Conservation (phyloP, 2,329 filamentous ascomycete species). For the Penicillium griseofulvum region DNA sequence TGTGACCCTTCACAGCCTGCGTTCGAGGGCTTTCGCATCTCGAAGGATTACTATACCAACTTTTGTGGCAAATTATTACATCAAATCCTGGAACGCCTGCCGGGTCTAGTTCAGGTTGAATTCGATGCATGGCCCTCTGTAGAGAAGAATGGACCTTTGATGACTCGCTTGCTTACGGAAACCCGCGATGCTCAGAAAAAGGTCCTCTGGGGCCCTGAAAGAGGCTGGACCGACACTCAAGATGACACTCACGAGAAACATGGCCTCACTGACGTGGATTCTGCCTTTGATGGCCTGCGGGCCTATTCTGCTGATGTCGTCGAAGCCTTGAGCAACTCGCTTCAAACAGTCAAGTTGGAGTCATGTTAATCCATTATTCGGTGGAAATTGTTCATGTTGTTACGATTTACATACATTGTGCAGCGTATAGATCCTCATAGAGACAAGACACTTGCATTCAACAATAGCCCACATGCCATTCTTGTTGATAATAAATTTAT, state of each 20-base stretch:
- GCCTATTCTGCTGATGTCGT: slow-evolving; percentile 6
- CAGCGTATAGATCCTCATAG: slow-evolving; percentile 2
- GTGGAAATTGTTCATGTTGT: background rate
- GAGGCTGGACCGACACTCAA: slow-evolving; percentile 38
- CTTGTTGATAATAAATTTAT: background rate
- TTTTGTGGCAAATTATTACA: slow-evolving; percentile 53
- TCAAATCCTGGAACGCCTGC: slow-evolving; percentile 50
- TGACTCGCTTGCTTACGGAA: slow-evolving; percentile 48
- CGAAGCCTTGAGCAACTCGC: slow-evolving; percentile 14
- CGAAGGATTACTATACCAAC: slow-evolving; percentile 56
- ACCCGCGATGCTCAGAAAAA: slow-evolving; percentile 33
- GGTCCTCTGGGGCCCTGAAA: slow-evolving; percentile 41
- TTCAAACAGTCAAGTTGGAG: slow-evolving; percentile 14
- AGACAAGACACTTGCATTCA: background rate
- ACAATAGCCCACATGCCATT: background rate
- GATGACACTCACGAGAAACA: slow-evolving; percentile 12
- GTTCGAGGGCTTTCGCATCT: slow-evolving; percentile 58
- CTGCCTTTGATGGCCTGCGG: slow-evolving; percentile 15
- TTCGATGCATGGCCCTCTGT: slow-evolving; percentile 59
- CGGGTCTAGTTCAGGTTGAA: slow-evolving; percentile 50
- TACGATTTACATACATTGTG: slow-evolving; percentile 17
- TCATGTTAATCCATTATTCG: slow-evolving; percentile 1
- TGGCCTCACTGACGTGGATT: slow-evolving; percentile 11
- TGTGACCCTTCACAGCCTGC: slow-evolving; percentile 54
- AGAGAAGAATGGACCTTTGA: slow-evolving; percentile 50